Conservation (phyloP, 2,329 filamentous ascomycete genomes). For the Sporothrix curviconia region DNA sequence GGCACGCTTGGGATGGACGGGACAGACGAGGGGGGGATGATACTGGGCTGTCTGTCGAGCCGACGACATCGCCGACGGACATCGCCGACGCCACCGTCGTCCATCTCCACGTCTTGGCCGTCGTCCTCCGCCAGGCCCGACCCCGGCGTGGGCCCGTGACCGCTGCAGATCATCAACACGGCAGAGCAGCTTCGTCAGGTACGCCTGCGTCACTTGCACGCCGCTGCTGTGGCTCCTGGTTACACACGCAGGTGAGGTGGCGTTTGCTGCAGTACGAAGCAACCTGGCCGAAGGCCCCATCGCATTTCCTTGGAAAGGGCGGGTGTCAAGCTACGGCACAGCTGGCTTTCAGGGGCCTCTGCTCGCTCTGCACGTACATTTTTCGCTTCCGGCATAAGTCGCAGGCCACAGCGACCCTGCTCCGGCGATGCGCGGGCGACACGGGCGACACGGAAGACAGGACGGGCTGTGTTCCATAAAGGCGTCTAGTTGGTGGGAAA, state of each 20-base stretch:
- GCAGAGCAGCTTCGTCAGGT: neutral
- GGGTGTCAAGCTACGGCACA: too few relatives aligned
- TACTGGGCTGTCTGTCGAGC: too few relatives aligned
- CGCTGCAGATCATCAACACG: neutral
- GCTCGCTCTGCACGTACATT: neutral
- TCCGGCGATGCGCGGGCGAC: neutral
- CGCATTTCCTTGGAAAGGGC: slow-evolving; percentile 8
- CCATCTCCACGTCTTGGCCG: neutral
- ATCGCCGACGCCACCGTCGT: too few relatives aligned
- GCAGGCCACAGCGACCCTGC: slow-evolving; percentile 11
- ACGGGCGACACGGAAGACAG: too few relatives aligned
- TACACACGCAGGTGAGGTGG: neutral
- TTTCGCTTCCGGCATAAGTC: slow-evolving; percentile 9
- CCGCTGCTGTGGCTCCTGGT: slow-evolving; percentile 8
- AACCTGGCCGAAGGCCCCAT: slow-evolving; percentile 4
- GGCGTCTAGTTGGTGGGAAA: too few relatives aligned
- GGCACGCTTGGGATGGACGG: too few relatives aligned
- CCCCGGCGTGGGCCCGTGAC: neutral
- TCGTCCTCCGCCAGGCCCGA: neutral
- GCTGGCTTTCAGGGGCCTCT: too few relatives aligned
- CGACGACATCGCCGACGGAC: too few relatives aligned
- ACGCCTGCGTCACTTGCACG: slow-evolving; percentile 9
- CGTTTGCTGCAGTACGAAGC: slow-evolving; percentile 8
- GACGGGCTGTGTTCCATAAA: too few relatives aligned
- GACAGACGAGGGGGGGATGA: too few relatives aligned